A percentile compares a stretch with the other conserved stretches of the same genome.
phyloP scores from a whole-genome alignment of 1,284 basidiomycete species.

The Leccinum solheimii region DNA sequence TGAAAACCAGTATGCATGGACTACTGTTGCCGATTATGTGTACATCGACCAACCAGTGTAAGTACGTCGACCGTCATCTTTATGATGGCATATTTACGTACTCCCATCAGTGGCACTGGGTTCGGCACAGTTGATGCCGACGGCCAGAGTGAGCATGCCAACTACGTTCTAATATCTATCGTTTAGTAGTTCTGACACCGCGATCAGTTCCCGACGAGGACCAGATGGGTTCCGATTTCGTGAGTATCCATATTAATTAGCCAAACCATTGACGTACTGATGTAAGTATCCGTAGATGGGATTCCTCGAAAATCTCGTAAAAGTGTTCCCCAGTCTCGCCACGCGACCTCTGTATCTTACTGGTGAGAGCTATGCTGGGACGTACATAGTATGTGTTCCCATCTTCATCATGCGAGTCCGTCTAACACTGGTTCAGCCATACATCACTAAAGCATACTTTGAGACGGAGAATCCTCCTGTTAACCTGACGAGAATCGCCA shows the following conservation, averaged over 20 bases:
- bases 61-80: slow-evolving; percentile 21
- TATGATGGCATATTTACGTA: slow-evolving; percentile 4
- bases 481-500: slow-evolving; percentile 61
- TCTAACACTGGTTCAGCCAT: slow-evolving; percentile 46
- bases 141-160: slow-evolving; percentile 49
- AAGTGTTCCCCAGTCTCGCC: slow-evolving; percentile 63
- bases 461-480: slow-evolving; percentile 60
- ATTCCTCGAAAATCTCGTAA: slow-evolving; percentile 63
- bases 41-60: slow-evolving; percentile 74
- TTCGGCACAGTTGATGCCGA: slow-evolving; percentile 61
- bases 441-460: slow-evolving; percentile 70
- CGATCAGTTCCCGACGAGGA: slow-evolving; percentile 58
- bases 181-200: slow-evolving; percentile 1
- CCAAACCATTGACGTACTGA: not conserved
- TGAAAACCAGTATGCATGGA: slow-evolving; percentile 57
- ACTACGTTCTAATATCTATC: slow-evolving; percentile 18
- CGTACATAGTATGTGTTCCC: slow-evolving; percentile 51
- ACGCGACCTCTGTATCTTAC: slow-evolving; percentile 61
- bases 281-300: slow-evolving; percentile 46
- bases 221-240: slow-evolving; percentile 68
- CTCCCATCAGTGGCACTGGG: slow-evolving; percentile 52
- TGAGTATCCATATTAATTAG: slow-evolving; percentile 37
- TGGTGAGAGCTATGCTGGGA: slow-evolving; percentile 69
- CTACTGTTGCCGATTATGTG: slow-evolving; percentile 64
- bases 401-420: not conserved